A percentile compares a stretch with the other conserved stretches of the same genome.
These are phyloP conservation scores for Leccinum pellstonianum DNA, from an alignment of 768 basidiomycete species.

Conservation along the genomic window DNA sequence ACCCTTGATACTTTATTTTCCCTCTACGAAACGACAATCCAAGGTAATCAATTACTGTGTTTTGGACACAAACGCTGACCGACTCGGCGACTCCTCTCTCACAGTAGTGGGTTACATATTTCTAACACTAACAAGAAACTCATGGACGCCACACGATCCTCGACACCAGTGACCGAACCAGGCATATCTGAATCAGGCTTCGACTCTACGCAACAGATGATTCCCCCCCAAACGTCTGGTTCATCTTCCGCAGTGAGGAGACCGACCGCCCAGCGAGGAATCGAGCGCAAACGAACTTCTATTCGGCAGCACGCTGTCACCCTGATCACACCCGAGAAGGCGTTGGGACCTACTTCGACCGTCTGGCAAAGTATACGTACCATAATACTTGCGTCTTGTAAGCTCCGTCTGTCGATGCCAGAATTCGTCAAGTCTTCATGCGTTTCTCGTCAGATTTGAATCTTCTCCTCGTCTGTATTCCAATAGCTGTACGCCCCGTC, in stretches of 20 bases:
- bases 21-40: background rate
- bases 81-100: background rate
- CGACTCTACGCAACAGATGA: conserved; percentile 4
- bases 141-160: conserved; percentile 18
- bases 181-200: conserved; percentile 5
- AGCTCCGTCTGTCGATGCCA: conserved; percentile 10
- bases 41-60: background rate
- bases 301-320: conserved; percentile 24
- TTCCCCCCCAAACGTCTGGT: conserved; percentile 9
- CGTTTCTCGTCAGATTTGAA: conserved; percentile 54
- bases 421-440: conserved; percentile 1
- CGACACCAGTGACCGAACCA: conserved; percentile 13
- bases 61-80: background rate
- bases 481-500: conserved; percentile 51
- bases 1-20: background rate
- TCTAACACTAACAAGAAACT: background rate
- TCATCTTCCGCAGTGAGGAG: conserved; percentile 17
- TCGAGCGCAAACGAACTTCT: conserved; percentile 6
- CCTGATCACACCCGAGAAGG: conserved; percentile 39
- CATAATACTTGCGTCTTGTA: conserved; percentile 59
- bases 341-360: conserved; percentile 43
- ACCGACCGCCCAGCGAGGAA: background rate
- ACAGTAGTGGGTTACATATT: conserved; percentile 12
- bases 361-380: conserved; percentile 47
- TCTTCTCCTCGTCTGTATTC: conserved; percentile 68